Conservation (phyloP, 2,329 filamentous ascomycete genomes). For the Neoarthrinium moseri region DNA sequence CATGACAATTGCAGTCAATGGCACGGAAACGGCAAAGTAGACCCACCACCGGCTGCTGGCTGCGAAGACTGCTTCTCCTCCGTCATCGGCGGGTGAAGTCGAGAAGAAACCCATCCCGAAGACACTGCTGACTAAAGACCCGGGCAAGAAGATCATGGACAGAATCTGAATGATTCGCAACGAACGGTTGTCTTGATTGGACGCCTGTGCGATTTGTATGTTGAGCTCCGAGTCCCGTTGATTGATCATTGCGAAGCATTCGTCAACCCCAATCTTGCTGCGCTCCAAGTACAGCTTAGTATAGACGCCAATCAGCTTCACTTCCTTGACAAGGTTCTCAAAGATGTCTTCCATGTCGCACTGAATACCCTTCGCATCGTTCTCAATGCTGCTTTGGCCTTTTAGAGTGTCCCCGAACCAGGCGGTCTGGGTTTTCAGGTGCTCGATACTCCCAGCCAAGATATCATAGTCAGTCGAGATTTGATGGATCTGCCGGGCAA, state of each 20-base stretch:
- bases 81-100: conserved; percentile 5
- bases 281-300: conserved; percentile 12
- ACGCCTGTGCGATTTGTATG: conserved; percentile 13
- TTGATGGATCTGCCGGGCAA: conserved; percentile 11
- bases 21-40: conserved; percentile 9
- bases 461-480: conserved; percentile 13
- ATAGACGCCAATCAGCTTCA: conserved; percentile 9
- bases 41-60: conserved; percentile 10
- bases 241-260: conserved; percentile 13
- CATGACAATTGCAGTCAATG: conserved; percentile 7
- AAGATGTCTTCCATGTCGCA: conserved; percentile 10
- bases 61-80: conserved; percentile 2
- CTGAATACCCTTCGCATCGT: neutral
- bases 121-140: conserved; percentile 11
- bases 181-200: conserved; percentile 10
- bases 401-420: conserved; percentile 1
- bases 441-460: conserved; percentile 5
- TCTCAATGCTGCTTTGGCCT: neutral
- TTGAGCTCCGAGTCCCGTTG: conserved; percentile 14
- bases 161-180: conserved; percentile 12
- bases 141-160: conserved; percentile 11
- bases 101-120: conserved; percentile 14
- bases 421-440: conserved; percentile 2
- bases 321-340: conserved; percentile 6
- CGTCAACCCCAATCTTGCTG: conserved; percentile 12